Percentiles rank a stretch among this genome's conserved stretches.
phyloP scores from a whole-genome alignment of 1,139 yeast genomes.

The Pneumocystis jirovecii region DNA sequence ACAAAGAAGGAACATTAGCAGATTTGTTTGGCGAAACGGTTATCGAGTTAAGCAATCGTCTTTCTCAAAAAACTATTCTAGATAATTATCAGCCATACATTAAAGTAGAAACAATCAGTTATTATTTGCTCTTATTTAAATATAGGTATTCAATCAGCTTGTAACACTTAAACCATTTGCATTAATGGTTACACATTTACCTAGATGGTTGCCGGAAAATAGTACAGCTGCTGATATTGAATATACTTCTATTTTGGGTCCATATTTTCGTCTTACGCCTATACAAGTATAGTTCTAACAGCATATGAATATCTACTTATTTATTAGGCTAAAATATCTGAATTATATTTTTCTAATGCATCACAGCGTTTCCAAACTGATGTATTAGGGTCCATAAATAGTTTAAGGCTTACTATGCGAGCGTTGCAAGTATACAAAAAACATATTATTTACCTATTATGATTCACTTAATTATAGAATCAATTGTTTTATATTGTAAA shows the following conservation, averaged over 20 bases:
- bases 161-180: conserved; percentile 52
- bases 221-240: conserved; percentile 38
- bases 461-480: conserved; percentile 10
- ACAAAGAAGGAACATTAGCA: conserved; percentile 48
- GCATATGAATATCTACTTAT: neutral
- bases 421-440: neutral
- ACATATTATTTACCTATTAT: neutral
- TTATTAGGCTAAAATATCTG: conserved; percentile 14
- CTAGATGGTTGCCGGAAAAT: conserved; percentile 23
- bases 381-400: conserved; percentile 11
- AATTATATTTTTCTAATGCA: conserved; percentile 18
- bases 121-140: neutral
- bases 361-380: conserved; percentile 16
- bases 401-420: conserved; percentile 1
- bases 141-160: conserved; percentile 41
- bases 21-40: conserved; percentile 43
- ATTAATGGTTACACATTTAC: conserved; percentile 38
- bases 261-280: conserved; percentile 63
- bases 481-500: conserved; percentile 51
- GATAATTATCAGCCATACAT: conserved; percentile 37
- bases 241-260: conserved; percentile 54
- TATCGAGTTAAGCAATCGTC: conserved; percentile 14
- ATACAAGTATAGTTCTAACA: conserved; percentile 28
- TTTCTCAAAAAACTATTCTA: conserved; percentile 15
- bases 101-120: conserved; percentile 27